phyloP scores from a whole-genome alignment of 75 land plant genomes.

The Isoetes taiwanensis region DNA sequence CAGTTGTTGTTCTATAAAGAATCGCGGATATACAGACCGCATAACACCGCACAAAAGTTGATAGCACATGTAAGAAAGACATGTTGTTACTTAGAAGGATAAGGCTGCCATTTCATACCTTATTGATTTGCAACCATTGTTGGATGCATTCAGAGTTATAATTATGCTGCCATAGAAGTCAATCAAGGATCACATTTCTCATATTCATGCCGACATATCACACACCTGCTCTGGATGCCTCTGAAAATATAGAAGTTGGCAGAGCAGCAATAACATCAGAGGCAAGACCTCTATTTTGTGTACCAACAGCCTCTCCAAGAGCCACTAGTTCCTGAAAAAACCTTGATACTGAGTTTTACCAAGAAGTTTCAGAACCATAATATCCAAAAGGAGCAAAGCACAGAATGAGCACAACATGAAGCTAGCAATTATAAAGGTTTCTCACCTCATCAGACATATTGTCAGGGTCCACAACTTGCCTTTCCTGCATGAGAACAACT shows the following conservation, averaged over 20 bases:
- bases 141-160: constrained; percentile 81
- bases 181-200: constrained; percentile 62
- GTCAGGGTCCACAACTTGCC: constrained; percentile 93
- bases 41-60: too few species aligned
- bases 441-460: constrained; percentile 78
- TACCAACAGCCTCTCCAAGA: constrained; percentile 82
- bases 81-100: too few species aligned
- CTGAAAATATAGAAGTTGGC: constrained; percentile 43
- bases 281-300: constrained; percentile 66
- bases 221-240: constrained; percentile 76
- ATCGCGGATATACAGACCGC: too few species aligned
- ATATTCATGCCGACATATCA: constrained; percentile 65
- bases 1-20: too few species aligned
- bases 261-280: constrained; percentile 58
- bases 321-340: constrained; percentile 64
- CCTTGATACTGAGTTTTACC: not conserved
- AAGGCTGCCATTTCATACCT: too few species aligned
- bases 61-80: too few species aligned
- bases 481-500: too few species aligned
- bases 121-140: constrained; percentile 78
- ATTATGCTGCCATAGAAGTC: constrained; percentile 71
- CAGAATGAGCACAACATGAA: not conserved
- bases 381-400: not conserved
- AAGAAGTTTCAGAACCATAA: not conserved
- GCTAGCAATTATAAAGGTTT: too few species aligned